phyloP scores from a whole-genome alignment of 495 filamentous ascomycete species.

The Hypoxylon cercidicola region DNA sequence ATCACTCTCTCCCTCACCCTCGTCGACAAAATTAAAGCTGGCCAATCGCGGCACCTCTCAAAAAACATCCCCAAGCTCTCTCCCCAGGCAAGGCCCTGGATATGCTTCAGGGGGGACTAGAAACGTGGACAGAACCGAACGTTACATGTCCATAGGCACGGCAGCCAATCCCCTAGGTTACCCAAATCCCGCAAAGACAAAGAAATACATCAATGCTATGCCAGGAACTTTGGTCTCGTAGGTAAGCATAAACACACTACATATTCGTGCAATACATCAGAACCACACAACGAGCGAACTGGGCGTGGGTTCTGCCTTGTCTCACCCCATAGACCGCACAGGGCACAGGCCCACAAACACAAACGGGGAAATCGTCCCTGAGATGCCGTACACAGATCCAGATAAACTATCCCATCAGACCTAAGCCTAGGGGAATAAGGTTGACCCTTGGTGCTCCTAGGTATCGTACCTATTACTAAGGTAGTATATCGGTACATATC shows the following conservation, averaged over 20 bases:
- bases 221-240: too few relatives aligned
- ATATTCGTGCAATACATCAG: conserved; percentile 23
- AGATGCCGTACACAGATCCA: conserved; percentile 38
- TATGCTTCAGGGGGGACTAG: neutral
- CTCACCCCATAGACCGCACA: conserved; percentile 17
- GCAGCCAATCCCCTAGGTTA: neutral
- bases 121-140: conserved; percentile 6
- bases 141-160: neutral
- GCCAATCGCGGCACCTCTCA: conserved; percentile 38
- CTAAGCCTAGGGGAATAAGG: neutral
- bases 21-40: conserved; percentile 11
- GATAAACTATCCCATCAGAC: conserved; percentile 33
- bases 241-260: neutral
- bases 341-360: conserved; percentile 28
- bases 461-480: neutral
- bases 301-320: conserved; percentile 6
- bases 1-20: conserved; percentile 2
- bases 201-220: neutral
- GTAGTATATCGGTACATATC: too few relatives aligned
- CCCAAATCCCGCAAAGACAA: conserved; percentile 1
- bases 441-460: neutral
- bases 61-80: conserved; percentile 12
- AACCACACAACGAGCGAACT: too few relatives aligned
- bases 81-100: neutral
- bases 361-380: conserved; percentile 33